Base-by-base conservation (phyloP, 108 stramenopile genomes). In the Cafeteria roenbergensis region DNA sequence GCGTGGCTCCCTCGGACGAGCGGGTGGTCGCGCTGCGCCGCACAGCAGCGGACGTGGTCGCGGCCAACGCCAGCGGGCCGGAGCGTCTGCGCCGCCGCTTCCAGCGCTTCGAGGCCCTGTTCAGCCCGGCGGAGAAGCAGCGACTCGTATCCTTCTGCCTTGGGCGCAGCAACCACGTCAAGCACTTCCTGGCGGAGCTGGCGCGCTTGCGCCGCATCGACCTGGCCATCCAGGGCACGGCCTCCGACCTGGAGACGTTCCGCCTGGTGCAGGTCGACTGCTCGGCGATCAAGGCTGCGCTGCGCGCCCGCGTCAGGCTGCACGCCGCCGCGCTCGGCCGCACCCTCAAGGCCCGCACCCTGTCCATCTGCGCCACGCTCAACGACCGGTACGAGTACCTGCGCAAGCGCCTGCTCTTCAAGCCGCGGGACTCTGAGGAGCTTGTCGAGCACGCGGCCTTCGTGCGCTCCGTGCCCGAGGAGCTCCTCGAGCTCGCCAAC, bases 371-470 rank as follows among this genome's bases (percentile, higher is more conserved):
- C 1, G 32, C 33, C 3, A 26, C 36, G 30, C 34, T 30, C 35
- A 62, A 63, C 4, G 60, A 55, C 30, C 34, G 37, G 51, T 69
- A 53, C 52, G 38, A 22, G 28, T 36, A 63, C 2, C 37, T 69
- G 61, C 24, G 1, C 27, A 17, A 62, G 24, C 9, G n/a, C 1
- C 53, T 69, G 14, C 31, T 52, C 1, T 26, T 34, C 20, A 26
- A 63, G 53, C 68, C 68, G 6, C 31, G 24, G 26, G 68, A 69
- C 26, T 67, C 65, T 57, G 68, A 52, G 9, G 68, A 53, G 38
- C 68, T 69, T 1, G 65, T 67, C 34, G 31, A 17, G 61, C 68
- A 42, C 54, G 24, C 27, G 1, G 31, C 20, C 14, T 69, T 36
- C 25, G 62, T 51, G 17, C 27, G 34, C 20, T 21, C 35, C 21